Evolutionary conservation across 805 yeast genomes (phyloP).

Genomic region (Zygosaccharomyces pseudorouxii): DNA sequence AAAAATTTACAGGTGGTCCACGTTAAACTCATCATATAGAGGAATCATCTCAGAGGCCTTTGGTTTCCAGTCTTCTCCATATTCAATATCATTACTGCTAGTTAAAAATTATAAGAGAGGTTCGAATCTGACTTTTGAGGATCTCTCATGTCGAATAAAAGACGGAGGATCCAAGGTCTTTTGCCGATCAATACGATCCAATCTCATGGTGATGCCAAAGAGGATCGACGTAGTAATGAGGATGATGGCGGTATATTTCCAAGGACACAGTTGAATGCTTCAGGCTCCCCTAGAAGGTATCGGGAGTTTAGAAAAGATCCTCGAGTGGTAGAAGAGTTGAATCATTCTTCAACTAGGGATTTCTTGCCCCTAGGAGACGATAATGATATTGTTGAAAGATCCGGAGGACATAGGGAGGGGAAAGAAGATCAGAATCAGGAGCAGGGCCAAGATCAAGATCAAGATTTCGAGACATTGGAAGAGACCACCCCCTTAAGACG

Average conservation of each 20-base stretch:
- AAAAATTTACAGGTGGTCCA: background rate
- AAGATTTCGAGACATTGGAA: slow-evolving; percentile 11
- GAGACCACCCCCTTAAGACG: slow-evolving; percentile 16
- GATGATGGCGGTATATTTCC: background rate
- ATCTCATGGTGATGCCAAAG: slow-evolving; percentile 4
- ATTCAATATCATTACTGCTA: background rate
- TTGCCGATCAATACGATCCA: slow-evolving; percentile 14
- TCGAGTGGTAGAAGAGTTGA: slow-evolving; percentile 17
- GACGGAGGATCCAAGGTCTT: slow-evolving; percentile 12
- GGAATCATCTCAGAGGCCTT: background rate
- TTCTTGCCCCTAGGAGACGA: slow-evolving; percentile 12
- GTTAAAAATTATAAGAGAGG: background rate
- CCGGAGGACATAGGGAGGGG: background rate
- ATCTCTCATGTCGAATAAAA: slow-evolving; percentile 9
- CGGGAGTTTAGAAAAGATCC: slow-evolving; percentile 18
- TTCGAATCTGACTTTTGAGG: background rate
- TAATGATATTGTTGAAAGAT: background rate
- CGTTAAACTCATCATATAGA: background rate
- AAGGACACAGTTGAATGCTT: background rate
- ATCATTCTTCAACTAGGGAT: slow-evolving; percentile 12
- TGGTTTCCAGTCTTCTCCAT: background rate
- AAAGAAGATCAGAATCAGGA: background rate
- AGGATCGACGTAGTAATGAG: background rate
- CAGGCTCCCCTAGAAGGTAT: slow-evolving; percentile 17
- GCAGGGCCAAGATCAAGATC: background rate